These are phyloP conservation scores for Penicillium concentricum DNA, from an alignment of 2,329 filamentous ascomycete species.

Conservation along the genomic window DNA sequence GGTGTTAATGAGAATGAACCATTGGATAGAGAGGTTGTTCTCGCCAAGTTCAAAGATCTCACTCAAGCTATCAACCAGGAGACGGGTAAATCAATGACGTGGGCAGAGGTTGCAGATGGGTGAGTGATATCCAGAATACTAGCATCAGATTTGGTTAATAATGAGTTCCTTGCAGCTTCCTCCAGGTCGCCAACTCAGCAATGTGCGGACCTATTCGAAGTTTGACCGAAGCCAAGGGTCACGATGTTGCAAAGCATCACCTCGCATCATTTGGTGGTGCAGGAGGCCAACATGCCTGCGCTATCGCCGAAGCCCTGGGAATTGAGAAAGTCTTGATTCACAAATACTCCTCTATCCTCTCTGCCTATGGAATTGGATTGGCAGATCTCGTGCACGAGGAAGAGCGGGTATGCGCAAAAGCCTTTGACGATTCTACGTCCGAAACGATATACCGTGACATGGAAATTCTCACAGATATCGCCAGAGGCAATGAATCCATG, in stretches of 20 bases:
- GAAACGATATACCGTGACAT: constrained; percentile 1
- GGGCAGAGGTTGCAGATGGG: constrained; percentile 46
- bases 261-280: constrained; percentile 87
- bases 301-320: constrained; percentile 77
- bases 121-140: background rate
- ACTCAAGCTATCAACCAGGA: constrained; percentile 75
- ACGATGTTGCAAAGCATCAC: constrained; percentile 79
- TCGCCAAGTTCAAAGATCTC: constrained; percentile 70
- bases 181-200: constrained; percentile 84
- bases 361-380: constrained; percentile 47
- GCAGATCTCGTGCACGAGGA: constrained; percentile 43
- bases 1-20: constrained; percentile 52
- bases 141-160: constrained; percentile 34
- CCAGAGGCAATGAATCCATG: background rate
- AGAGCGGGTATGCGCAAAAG: constrained; percentile 31
- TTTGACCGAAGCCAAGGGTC: constrained; percentile 81
- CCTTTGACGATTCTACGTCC: background rate
- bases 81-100: constrained; percentile 51
- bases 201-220: constrained; percentile 86
- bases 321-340: constrained; percentile 80
- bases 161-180: constrained; percentile 74
- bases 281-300: constrained; percentile 87
- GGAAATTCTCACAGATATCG: background rate
- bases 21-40: constrained; percentile 72
- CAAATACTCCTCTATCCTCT: constrained; percentile 46